These are phyloP conservation scores for Solanum pimpinellifolium DNA, from an alignment of 257 asterid species.

Conservation along the genomic window DNA sequence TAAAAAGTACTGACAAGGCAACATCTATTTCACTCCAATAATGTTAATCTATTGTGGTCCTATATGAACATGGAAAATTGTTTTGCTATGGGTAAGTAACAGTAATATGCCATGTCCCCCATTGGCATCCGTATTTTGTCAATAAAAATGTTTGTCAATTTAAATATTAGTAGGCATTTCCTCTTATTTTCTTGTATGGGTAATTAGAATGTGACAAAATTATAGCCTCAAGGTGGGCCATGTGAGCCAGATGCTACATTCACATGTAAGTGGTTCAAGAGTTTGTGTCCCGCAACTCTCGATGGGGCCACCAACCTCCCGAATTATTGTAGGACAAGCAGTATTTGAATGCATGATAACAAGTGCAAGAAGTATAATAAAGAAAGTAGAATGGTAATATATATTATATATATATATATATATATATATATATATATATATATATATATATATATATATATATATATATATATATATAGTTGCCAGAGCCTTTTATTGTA, in stretches of 20 bases:
- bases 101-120: not conserved
- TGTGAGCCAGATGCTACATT: not conserved
- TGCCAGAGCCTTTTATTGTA: not conserved
- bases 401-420: too few species aligned
- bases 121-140: not conserved
- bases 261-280: not conserved
- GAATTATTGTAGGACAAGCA: not conserved
- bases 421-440: too few species aligned
- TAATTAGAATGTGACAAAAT: not conserved
- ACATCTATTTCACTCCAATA: not conserved
- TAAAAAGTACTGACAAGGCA: not conserved
- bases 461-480: too few species aligned
- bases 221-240: not conserved
- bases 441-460: too few species aligned
- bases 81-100: not conserved
- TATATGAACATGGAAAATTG: not conserved
- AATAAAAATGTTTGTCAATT: not conserved
- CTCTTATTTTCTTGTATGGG: not conserved
- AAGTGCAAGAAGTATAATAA: not conserved
- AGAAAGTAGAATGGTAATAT: not conserved
- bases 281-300: not conserved
- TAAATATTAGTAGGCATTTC: not conserved
- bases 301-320: too few species aligned
- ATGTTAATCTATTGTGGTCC: not conserved
- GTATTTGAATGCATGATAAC: not conserved